Evolutionary conservation across 371 early-diverging fungal species (phyloP).

Genomic region (Lichtheimia hyalospora): DNA sequence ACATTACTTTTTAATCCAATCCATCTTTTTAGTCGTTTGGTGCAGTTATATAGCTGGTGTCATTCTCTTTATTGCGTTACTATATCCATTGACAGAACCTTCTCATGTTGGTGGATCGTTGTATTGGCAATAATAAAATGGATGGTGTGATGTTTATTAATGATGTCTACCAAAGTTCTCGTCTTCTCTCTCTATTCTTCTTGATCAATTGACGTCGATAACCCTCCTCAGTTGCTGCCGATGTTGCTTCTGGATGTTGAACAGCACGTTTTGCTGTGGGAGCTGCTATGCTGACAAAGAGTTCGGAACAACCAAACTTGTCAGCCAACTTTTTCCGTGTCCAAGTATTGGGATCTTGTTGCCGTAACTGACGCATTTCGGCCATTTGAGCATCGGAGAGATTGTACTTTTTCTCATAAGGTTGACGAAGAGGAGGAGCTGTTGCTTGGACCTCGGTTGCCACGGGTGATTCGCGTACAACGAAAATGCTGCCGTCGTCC

Average conservation of each 20-base stretch:
- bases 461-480: constrained; percentile 38
- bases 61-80: constrained; percentile 9
- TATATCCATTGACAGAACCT: constrained; percentile 19
- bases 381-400: constrained; percentile 31
- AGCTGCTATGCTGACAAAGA: constrained; percentile 44
- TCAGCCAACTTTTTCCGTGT: constrained; percentile 46
- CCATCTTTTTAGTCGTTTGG: constrained; percentile 11
- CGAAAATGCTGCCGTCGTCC: constrained; percentile 36
- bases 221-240: constrained; percentile 20
- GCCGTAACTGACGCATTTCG: constrained; percentile 44
- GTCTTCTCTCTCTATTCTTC: constrained; percentile 44
- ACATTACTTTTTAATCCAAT: not conserved
- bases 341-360: constrained; percentile 47
- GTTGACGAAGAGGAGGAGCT: constrained; percentile 29
- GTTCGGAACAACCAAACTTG: constrained; percentile 45
- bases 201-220: constrained; percentile 40
- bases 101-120: constrained; percentile 10
- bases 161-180: constrained; percentile 38
- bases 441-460: constrained; percentile 20
- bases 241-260: not conserved
- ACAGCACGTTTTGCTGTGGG: constrained; percentile 12
- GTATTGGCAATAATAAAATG: constrained; percentile 9
- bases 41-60: constrained; percentile 4
- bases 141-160: no score
- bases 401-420: constrained; percentile 13